Evolutionary conservation across 2,329 filamentous ascomycete species (phyloP), one percentile per base, ranked within the genome.

Genomic region (Fusarium sp.): DNA sequence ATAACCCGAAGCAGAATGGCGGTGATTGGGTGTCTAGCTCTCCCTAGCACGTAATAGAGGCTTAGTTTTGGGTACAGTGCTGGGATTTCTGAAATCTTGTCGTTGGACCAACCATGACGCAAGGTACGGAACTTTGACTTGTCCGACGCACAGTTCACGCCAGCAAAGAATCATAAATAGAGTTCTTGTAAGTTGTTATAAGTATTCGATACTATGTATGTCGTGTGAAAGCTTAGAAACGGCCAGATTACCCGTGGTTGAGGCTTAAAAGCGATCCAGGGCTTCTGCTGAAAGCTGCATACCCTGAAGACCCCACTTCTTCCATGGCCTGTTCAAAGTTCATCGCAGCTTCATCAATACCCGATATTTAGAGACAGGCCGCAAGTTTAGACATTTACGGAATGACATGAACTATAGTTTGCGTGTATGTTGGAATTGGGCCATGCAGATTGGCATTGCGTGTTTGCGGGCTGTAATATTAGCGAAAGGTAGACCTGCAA

Each of bases 141-240:
- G 3, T 0, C 0, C 15, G 1, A 44, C 42, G 1, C 0, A 18
- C n/a, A 0, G 1, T 44, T 18, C n/a, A 4, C n/a, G 3, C n/a
- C 42, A 17, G 15, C 0, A 44, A 24, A 0, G 6, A 18, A 44
- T 15, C 11, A 44, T 44, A 44, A 18, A 18, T 8, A 24, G 5
- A 24, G n/a, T 12, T 24, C 0, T 12, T 12, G 12, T 17, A 5
- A 18, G 15, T 18, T 7, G 18, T 18, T 5, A 44, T 24, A 24
- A 44, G 4, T 44, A 44, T 5, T 2, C 0, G 6, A 18, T 24
- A 24, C 10, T 24, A 4, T 12, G 1, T 12, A 4, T 18, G 11
- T 44, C n/a, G 7, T 24, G 0, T 24, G 6, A 18, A 24, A 18
- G 10, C 6, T 44, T 12, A 8, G 3, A 17, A 2, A 17, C 22